Base-by-base conservation (phyloP, 2,329 filamentous ascomycete species). In the Colletotrichum sp. region DNA sequence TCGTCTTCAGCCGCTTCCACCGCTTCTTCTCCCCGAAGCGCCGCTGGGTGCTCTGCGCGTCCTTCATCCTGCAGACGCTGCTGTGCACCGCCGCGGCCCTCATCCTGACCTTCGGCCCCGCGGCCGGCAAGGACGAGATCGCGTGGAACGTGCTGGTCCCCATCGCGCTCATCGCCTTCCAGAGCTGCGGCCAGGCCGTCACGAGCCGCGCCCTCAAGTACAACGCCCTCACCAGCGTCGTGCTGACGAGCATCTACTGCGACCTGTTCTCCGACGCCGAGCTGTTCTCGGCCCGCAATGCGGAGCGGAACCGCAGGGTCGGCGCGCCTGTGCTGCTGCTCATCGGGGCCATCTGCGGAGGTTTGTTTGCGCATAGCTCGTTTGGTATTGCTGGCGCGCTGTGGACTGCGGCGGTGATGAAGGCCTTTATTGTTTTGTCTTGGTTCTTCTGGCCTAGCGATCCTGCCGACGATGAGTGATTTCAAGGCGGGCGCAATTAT, bases 201-300 rank as follows among this genome's bases (percentile, higher is more conserved):
- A 90, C 90, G 0, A 94, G 92, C 78, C 85, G 94, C 5, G 91
- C 93, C 0, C 82, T 96, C 73, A 89, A 91, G 78, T 93, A 92
- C 79, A 92, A 91, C 72, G 90, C 92, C 3, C 84, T 96, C 24
- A 95, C 94, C 0, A 95, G 93, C 75, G 94, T 95, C 18, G 94
- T 96, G 5, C 83, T 97, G 73, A 96, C 94, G 2, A 95, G 93
- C 80, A 92, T 94, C 75, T 96, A 96, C 84, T 95, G 93, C 80
- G 94, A 96, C 80, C 80, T 96, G 24, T 95, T 95, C 77, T 93
- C 92, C 2, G 93, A 95, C 70, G 83, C 84, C 36, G 81, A 86
- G 29, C 78, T 90, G 5, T 87, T 90, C 43, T 80, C 81, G 2
- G 62, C 79, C 11, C 75, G 80, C 54, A 90, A 90, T 72, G 80